Percentiles rank a stretch among this genome's conserved stretches.
These are phyloP conservation scores for Lipomyces mesembrius DNA, from an alignment of 805 yeast species.

Conservation along the genomic window DNA sequence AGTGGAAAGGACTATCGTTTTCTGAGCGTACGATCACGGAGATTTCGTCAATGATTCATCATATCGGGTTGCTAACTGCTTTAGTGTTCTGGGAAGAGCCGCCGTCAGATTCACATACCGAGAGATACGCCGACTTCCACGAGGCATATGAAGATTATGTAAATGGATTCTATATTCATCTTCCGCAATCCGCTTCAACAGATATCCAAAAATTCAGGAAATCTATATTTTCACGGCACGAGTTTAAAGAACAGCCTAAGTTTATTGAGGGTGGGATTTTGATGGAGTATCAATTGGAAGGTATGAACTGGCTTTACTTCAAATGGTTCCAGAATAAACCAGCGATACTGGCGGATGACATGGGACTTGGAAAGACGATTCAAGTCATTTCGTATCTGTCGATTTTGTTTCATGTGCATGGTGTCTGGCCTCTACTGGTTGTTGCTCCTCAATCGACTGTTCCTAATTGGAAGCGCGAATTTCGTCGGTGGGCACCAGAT, in stretches of 20 bases:
- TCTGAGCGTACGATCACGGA: constrained; percentile 15
- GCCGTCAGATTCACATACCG: constrained; percentile 13
- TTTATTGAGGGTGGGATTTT: constrained; percentile 28
- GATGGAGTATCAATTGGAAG: constrained; percentile 36
- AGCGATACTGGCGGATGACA: constrained; percentile 75
- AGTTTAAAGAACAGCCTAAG: constrained; percentile 28
- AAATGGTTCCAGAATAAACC: constrained; percentile 32
- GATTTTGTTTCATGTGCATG: constrained; percentile 74
- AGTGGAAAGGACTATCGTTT: constrained; percentile 32
- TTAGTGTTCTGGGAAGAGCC: constrained; percentile 28
- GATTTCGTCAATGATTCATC: neutral
- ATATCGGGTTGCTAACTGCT: neutral
- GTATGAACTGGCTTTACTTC: constrained; percentile 37
- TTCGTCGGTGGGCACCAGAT: constrained; percentile 98
- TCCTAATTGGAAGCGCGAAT: constrained; percentile 93
- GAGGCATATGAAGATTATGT: constrained; percentile 27
- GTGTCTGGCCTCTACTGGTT: constrained; percentile 76
- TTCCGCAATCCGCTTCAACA: constrained; percentile 4
- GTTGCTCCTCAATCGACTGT: constrained; percentile 97
- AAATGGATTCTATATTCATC: constrained; percentile 14
- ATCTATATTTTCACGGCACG: constrained; percentile 21
- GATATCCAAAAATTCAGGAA: constrained; percentile 6
- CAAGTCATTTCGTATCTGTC: constrained; percentile 93
- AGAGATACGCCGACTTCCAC: constrained; percentile 20
- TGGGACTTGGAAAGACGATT: constrained; percentile 70